Percentiles rank a stretch among this genome's conserved stretches.
These are phyloP conservation scores for Penicillium alfredii DNA, from an alignment of 495 filamentous ascomycete genomes.

Conservation along the genomic window DNA sequence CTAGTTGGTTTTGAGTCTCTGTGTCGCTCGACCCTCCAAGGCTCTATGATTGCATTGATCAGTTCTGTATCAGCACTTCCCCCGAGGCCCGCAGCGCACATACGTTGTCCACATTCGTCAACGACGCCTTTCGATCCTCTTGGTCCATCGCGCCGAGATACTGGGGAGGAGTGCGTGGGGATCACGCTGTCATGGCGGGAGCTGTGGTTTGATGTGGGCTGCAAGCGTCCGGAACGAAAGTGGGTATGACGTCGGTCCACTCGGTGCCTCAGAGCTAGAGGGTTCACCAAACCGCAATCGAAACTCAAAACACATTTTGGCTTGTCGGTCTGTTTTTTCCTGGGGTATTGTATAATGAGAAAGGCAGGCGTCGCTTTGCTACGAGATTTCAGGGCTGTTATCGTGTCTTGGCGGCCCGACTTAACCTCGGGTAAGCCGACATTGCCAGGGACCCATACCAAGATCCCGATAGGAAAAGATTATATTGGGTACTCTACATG, in stretches of 20 bases:
- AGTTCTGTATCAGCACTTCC: slow-evolving; percentile 5
- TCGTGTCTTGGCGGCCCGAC: background rate
- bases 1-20: slow-evolving; percentile 43
- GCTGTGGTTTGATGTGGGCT: slow-evolving; percentile 1
- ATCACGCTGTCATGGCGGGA: slow-evolving; percentile 16
- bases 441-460: too few relatives aligned
- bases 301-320: too few relatives aligned
- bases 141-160: slow-evolving; percentile 17
- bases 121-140: slow-evolving; percentile 7
- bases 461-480: too few relatives aligned
- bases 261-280: too few relatives aligned
- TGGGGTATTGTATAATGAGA: background rate
- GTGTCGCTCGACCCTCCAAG: slow-evolving; percentile 36
- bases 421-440: background rate
- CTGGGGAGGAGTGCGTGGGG: background rate
- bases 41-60: slow-evolving; percentile 20
- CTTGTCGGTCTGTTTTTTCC: background rate
- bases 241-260: slow-evolving; percentile 30
- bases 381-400: too few relatives aligned
- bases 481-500: too few relatives aligned
- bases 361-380: background rate
- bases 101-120: slow-evolving; percentile 20
- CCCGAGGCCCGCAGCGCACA: slow-evolving; percentile 4
- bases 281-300: too few relatives aligned
- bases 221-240: slow-evolving; percentile 12